These are phyloP conservation scores for Vanrija pseudolonga DNA, from an alignment of 1,284 basidiomycete genomes.

Conservation along the genomic window DNA sequence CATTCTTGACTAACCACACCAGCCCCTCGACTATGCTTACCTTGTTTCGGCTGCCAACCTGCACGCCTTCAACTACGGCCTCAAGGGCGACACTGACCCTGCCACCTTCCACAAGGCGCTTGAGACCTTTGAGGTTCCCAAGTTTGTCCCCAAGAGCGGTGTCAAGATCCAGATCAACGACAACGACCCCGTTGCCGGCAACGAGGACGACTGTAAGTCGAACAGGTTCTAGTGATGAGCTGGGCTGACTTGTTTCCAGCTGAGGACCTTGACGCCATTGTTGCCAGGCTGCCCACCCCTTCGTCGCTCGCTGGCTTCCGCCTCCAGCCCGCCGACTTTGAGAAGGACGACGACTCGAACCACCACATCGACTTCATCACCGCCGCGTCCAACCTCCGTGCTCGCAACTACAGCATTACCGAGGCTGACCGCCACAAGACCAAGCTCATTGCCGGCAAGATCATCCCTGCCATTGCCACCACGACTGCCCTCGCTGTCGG, in stretches of 20 bases:
- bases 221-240: neutral
- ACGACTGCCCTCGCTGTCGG: slow-evolving; percentile 95
- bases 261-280: slow-evolving; percentile 59
- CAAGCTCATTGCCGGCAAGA: slow-evolving; percentile 99
- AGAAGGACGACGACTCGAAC: slow-evolving; percentile 99
- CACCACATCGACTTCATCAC: slow-evolving; percentile 99
- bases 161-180: slow-evolving; percentile 95
- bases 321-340: slow-evolving; percentile 91
- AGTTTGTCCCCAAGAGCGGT: slow-evolving; percentile 87
- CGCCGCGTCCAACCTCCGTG: slow-evolving; percentile 93
- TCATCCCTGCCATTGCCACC: slow-evolving; percentile 98
- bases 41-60: slow-evolving; percentile 93
- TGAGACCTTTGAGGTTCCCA: slow-evolving; percentile 81
- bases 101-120: slow-evolving; percentile 78
- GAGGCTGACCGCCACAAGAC: slow-evolving; percentile 88
- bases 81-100: slow-evolving; percentile 82
- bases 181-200: slow-evolving; percentile 72
- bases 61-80: slow-evolving; percentile 96
- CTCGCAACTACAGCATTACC: slow-evolving; percentile 90
- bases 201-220: slow-evolving; percentile 52
- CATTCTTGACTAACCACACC: slow-evolving; percentile 12
- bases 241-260: slow-evolving; percentile 20
- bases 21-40: slow-evolving; percentile 85
- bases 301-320: slow-evolving; percentile 92
- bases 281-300: slow-evolving; percentile 72